Evolutionary conservation across 768 basidiomycete species (phyloP).

Genomic region (Lactifluus echinatus): DNA sequence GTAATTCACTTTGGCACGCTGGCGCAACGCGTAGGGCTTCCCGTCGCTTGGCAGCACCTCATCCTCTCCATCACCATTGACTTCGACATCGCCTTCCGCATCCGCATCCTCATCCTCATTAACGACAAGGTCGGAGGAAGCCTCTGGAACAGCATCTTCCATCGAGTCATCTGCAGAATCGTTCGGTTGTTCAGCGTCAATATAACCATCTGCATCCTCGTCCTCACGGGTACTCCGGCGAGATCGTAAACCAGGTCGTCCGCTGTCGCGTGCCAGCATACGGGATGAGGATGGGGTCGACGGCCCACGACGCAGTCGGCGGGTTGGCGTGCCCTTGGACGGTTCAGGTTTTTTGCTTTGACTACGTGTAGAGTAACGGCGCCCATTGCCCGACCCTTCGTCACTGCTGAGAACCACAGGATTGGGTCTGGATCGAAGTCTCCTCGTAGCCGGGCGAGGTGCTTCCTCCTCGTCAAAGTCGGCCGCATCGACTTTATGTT

Average conservation of each 20-base stretch:
- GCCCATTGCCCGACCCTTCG: conserved; percentile 28
- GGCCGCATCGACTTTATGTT: conserved; percentile 2
- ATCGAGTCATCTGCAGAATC: conserved; percentile 33
- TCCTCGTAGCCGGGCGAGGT: conserved; percentile 17
- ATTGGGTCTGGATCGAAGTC: conserved; percentile 8
- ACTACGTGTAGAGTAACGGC: conserved; percentile 35
- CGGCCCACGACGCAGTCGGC: conserved; percentile 27
- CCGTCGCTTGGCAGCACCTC: conserved; percentile 45
- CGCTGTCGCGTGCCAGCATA: conserved; percentile 4
- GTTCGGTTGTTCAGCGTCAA: conserved; percentile 12
- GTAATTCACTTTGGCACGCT: conserved; percentile 64
- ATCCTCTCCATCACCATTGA: conserved; percentile 33
- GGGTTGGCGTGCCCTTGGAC: conserved; percentile 22
- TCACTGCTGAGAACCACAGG: conserved; percentile 38
- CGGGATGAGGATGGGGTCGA: conserved; percentile 25
- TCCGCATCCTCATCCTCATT: conserved; percentile 35
- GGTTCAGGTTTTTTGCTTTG: conserved; percentile 29
- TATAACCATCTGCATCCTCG: conserved; percentile 22
- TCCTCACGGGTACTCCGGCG: conserved; percentile 15
- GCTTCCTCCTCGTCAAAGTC: conserved; percentile 26
- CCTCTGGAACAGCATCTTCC: conserved; percentile 53
- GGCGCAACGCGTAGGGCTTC: conserved; percentile 56
- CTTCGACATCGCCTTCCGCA: conserved; percentile 29
- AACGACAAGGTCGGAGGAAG: conserved; percentile 34
- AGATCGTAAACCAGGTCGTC: conserved; percentile 18